Base-by-base conservation (phyloP, 345 rosid species). In the Salix arbutifolia region DNA sequence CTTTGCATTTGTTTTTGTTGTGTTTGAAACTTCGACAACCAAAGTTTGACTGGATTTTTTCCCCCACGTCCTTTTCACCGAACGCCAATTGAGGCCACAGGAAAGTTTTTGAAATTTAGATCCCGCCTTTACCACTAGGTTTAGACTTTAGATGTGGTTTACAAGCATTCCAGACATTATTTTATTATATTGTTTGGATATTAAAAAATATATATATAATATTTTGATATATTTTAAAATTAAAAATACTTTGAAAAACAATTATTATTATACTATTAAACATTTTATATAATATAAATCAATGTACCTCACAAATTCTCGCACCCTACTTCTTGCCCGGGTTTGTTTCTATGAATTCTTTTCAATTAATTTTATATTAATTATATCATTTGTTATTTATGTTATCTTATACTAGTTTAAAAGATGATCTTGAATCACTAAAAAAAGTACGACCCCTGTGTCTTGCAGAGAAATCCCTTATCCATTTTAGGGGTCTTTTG, bases 41-140 rank as follows among this genome's bases (percentile, higher is more conserved):
- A 46, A 31, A 16, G 76, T 83, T 86, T 83, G 88, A 86, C 88
- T 85, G 83, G 46, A 64, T 26, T 46, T n/a, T 4, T n/a, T 30
- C 3, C 4, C 16, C 17, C 19, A 17, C 17, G 28, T 35, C 56
- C 23, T 76, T 76, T 70, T 72, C 42, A 50, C 74, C 69, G 81
- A 78, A 72, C 84, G 87, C 83, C 86, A 84, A 78, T 44, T 69
- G 65, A 78, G 84, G 83, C 84, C 76, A 73, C 52, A 5, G 18
- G 10, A 52, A 56, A 4, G 7, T n/a, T 71, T 82, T 77, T 74
- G 73, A 82, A 82, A 62, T 11, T 3, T 65, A 8, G 70, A 56
- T 74, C 85, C 87, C 83, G 74, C 81, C 75, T 52, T 40, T 23
- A 21, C 44, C 17, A 12, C 52, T 40, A 25, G 71, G 18, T 2